Conservation (phyloP, 148 eudicot genomes). For the Simmondsia chinensis region DNA sequence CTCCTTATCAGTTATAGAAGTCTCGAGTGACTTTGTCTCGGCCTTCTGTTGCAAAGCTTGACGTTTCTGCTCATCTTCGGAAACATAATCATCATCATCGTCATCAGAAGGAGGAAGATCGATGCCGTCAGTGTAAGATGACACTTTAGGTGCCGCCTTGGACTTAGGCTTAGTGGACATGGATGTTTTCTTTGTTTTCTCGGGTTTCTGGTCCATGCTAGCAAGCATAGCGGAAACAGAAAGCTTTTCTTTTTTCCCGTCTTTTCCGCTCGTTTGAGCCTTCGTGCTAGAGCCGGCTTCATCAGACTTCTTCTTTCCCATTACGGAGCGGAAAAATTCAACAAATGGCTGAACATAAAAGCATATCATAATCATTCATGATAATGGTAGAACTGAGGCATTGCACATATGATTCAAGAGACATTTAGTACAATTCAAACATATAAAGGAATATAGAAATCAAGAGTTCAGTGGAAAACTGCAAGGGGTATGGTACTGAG, state of each 20-base stretch:
- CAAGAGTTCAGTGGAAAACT: no score
- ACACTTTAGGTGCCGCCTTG: slow-evolving; percentile 10
- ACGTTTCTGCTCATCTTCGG: slow-evolving; percentile 8
- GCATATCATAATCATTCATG: no score
- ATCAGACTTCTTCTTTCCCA: slow-evolving; percentile 45
- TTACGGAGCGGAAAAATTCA: slow-evolving; percentile 7
- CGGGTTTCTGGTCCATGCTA: slow-evolving; percentile 27
- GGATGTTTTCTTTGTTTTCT: slow-evolving; percentile 21
- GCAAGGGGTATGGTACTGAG: no score
- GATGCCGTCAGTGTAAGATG: slow-evolving; percentile 18
- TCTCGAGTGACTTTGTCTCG: slow-evolving; percentile 13
- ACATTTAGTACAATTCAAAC: no score
- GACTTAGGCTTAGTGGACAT: slow-evolving; percentile 18
- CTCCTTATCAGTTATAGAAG: slow-evolving; percentile 21
- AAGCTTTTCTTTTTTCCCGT: slow-evolving; percentile 39
- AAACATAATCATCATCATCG: slow-evolving; percentile 16
- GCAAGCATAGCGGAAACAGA: slow-evolving; percentile 36
- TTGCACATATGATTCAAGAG: no score
- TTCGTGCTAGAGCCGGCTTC: slow-evolving; percentile 19
- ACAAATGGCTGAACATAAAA: neutral
- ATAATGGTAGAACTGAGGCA: no score
- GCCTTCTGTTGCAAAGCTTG: slow-evolving; percentile 1
- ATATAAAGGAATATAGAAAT: no score
- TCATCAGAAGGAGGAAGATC: slow-evolving; percentile 31
- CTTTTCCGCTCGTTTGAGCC: slow-evolving; percentile 24